A percentile compares a stretch with the other conserved stretches of the same genome.
These are phyloP conservation scores for Tilletia setariae DNA, from an alignment of 1,284 basidiomycete genomes.

Conservation along the genomic window DNA sequence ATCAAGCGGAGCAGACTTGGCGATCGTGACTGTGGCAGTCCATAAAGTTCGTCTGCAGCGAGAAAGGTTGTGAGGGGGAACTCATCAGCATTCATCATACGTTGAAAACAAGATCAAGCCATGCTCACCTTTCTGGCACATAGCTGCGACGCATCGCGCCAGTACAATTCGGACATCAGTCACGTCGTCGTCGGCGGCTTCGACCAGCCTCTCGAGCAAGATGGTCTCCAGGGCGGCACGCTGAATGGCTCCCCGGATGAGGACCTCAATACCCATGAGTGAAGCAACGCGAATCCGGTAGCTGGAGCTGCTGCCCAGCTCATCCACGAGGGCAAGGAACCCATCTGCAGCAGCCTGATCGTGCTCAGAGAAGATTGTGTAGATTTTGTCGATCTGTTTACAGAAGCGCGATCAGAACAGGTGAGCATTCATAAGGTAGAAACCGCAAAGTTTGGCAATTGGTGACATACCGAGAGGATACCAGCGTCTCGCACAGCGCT, in stretches of 20 bases:
- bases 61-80: constrained; percentile 1
- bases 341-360: constrained; percentile 41
- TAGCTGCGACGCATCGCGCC: constrained; percentile 65
- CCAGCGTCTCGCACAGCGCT: constrained; percentile 79
- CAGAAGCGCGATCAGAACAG: neutral
- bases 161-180: constrained; percentile 83
- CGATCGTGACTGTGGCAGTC: constrained; percentile 37
- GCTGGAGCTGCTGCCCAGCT: constrained; percentile 41
- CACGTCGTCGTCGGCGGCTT: constrained; percentile 65
- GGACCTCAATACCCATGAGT: constrained; percentile 36
- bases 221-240: constrained; percentile 60
- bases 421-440: neutral
- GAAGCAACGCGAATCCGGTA: constrained; percentile 47
- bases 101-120: too few species aligned
- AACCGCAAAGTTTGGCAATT: neutral
- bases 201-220: constrained; percentile 64
- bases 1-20: constrained; percentile 38
- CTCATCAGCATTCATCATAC: too few species aligned
- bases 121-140: constrained; percentile 59
- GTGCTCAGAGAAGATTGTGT: constrained; percentile 40
- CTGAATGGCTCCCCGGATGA: constrained; percentile 39
- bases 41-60: constrained; percentile 43
- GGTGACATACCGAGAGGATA: constrained; percentile 64
- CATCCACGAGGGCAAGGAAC: constrained; percentile 49
- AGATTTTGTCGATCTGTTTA: constrained; percentile 27